Evolutionary conservation across 805 yeast species (phyloP), one percentile per base, ranked within the genome.

Genomic region (Cyberlindnera euphorbiiphila): DNA sequence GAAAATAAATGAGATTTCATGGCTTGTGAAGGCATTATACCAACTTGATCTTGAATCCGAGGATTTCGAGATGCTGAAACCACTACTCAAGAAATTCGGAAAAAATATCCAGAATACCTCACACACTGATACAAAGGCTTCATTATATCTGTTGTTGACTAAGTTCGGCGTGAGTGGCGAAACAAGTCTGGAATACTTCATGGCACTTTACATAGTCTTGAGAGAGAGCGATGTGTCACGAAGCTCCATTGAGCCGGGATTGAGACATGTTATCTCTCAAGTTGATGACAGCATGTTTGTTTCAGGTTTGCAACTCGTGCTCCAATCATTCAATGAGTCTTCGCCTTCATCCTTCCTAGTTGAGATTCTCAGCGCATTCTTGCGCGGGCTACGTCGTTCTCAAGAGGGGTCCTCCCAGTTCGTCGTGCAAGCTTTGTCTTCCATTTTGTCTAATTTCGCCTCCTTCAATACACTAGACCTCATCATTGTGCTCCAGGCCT

Each of bases 161-260:
- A 51, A 50, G 32, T 38, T 54, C 23, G 45, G n/a, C n/a, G n/a
- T n/a, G n/a, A n/a, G 58, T 2, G 16, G 33, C 13, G 32, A 46
- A 3, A 46, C 39, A 7, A 45, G 49, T 6, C 28, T 58, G 9
- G 59, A 51, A 28, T 59, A 51, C 43, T 35, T 63, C 11, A 55
- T 57, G 41, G 59, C 68, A 1, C 58, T 66, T 19, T 67, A 64
- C 35, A 40, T 64, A 34, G 56, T 60, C 3, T 36, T 64, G 4
- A 54, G 68, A 46, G 45, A 47, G 9, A 20, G 27, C 5, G 59
- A 56, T 12, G 34, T 53, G 3, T 24, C 36, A 3, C 37, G 46
- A 1, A 39, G 32, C 0, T 16, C 18, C 9, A 22, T 64, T 12
- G 25, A 37, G 9, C 34, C 40, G 7, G 65, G 64, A 5, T 23